A percentile compares a stretch with the other conserved stretches of the same genome.
Evolutionary conservation across 768 basidiomycete species (phyloP).

Genomic region (Lactifluus echinatus): DNA sequence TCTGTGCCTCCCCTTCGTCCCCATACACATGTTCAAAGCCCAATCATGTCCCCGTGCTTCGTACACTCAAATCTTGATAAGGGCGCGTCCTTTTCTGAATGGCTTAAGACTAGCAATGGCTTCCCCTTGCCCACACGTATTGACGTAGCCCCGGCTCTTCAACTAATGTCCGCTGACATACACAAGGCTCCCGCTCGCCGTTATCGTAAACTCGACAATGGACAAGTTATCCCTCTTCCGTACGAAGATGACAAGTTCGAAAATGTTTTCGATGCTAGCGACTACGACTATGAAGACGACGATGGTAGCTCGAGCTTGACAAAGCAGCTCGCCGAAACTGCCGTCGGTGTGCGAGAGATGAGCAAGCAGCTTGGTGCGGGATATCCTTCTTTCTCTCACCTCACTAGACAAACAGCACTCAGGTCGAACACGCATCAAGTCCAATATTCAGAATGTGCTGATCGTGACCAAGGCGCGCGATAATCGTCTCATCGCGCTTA

Average conservation of each 20-base stretch:
- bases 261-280: slow-evolving; percentile 26
- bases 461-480: slow-evolving; percentile 98
- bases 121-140: slow-evolving; percentile 29
- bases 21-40: slow-evolving; percentile 25
- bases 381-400: background rate
- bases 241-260: slow-evolving; percentile 20
- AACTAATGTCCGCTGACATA: slow-evolving; percentile 21
- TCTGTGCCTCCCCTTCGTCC: slow-evolving; percentile 14
- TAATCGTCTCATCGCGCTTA: slow-evolving; percentile 91
- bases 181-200: slow-evolving; percentile 20
- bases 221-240: slow-evolving; percentile 19
- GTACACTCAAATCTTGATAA: slow-evolving; percentile 89
- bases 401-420: background rate
- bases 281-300: slow-evolving; percentile 59
- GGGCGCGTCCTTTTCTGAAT: slow-evolving; percentile 67
- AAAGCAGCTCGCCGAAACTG: slow-evolving; percentile 90
- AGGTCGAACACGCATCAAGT: slow-evolving; percentile 89
- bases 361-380: slow-evolving; percentile 89
- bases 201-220: slow-evolving; percentile 22
- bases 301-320: slow-evolving; percentile 76
- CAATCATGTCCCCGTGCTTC: slow-evolving; percentile 73
- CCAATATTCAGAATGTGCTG: slow-evolving; percentile 86
- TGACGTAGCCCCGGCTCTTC: slow-evolving; percentile 44
- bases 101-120: slow-evolving; percentile 35
- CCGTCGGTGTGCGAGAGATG: slow-evolving; percentile 95